These are phyloP conservation scores for Syzygium grande DNA, from an alignment of 345 rosid species.

Conservation along the genomic window DNA sequence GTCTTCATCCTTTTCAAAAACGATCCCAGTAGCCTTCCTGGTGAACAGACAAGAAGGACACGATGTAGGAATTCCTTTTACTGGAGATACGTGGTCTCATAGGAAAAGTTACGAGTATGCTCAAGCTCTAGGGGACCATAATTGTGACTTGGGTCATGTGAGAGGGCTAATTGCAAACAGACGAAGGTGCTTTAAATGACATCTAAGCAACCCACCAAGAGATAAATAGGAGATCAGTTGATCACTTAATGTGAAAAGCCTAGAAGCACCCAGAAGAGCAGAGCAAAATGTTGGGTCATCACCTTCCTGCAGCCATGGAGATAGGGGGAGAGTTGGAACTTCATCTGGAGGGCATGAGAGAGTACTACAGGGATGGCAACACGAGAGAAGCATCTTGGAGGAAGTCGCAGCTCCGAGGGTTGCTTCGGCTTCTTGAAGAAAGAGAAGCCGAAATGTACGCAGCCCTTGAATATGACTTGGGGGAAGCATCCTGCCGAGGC, in stretches of 20 bases:
- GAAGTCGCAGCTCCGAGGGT: constrained; percentile 38
- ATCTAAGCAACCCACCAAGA: not conserved
- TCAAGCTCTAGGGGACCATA: not conserved
- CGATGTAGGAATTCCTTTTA: not conserved
- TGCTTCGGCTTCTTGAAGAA: constrained; percentile 28
- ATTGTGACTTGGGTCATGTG: not conserved
- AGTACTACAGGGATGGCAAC: constrained; percentile 31
- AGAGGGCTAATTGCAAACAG: not conserved
- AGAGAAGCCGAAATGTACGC: constrained; percentile 22
- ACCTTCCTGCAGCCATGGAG: not conserved
- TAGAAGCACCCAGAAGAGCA: not conserved
- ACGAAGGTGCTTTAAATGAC: not conserved
- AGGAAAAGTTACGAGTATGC: not conserved
- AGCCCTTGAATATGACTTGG: constrained; percentile 41
- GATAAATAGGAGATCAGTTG: not conserved
- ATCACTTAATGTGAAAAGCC: not conserved
- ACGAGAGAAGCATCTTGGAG: constrained; percentile 47
- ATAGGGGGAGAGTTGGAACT: constrained; percentile 5
- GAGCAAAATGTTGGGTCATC: not conserved
- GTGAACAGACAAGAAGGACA: not conserved
- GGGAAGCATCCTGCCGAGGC: constrained; percentile 59
- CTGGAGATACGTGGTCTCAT: not conserved
- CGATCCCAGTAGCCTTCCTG: not conserved
- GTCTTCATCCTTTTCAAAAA: not conserved
- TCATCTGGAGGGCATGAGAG: constrained; percentile 22